Evolutionary conservation across 169 alveolate genomes (phyloP).

Genomic region (Perkinsus olseni): DNA sequence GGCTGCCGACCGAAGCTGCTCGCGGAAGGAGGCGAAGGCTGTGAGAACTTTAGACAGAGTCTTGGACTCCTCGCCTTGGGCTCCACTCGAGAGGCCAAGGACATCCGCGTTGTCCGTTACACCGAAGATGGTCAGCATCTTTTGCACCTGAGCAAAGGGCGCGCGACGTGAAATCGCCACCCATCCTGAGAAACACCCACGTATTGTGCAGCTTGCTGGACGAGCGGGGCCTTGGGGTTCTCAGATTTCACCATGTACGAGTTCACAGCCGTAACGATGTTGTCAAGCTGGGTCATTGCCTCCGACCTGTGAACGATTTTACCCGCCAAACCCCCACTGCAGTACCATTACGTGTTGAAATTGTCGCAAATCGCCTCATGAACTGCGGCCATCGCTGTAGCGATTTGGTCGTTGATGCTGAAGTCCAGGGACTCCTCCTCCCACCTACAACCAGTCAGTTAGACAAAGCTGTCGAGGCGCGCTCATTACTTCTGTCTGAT

Average conservation of each 20-base stretch:
- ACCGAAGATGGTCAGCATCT: neutral
- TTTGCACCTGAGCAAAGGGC: neutral
- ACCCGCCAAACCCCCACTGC: neutral
- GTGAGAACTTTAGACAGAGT: neutral
- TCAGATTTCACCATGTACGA: conserved; percentile 13
- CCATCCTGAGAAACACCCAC: neutral
- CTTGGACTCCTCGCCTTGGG: neutral
- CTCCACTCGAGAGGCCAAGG: neutral
- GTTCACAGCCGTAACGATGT: conserved; percentile 18
- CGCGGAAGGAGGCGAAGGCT: neutral
- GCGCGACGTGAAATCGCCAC: neutral
- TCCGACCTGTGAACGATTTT: neutral
- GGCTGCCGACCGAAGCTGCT: neutral
- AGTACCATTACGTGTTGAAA: conserved; percentile 53
- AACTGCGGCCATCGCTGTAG: conserved; percentile 32
- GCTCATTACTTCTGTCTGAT: neutral
- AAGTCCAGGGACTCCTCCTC: neutral
- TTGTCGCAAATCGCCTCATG: conserved; percentile 67
- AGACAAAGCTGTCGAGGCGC: neutral
- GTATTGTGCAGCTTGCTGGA: conserved; percentile 14
- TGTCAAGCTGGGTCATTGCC: conserved; percentile 18
- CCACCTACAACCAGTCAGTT: neutral
- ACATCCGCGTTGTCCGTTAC: neutral
- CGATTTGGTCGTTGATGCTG: conserved; percentile 16
- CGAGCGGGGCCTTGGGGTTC: conserved; percentile 13